Base-by-base conservation (phyloP, 176 grass and related monocot species). In the Cocos nucifera region DNA sequence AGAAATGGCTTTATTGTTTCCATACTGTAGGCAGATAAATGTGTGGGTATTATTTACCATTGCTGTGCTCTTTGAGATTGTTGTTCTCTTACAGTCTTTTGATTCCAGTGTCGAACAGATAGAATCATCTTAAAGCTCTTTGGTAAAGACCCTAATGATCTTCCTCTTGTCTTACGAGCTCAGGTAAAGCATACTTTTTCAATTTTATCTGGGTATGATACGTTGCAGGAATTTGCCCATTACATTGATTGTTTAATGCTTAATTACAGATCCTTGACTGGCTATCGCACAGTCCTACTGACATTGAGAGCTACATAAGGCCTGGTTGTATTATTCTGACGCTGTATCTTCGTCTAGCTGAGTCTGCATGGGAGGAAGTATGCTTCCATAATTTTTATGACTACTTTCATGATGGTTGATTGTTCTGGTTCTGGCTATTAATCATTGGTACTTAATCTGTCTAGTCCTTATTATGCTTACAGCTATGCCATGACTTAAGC, bases 291-390 rank as follows among this genome's bases (percentile, higher is more conserved):
- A 89, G 32, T 25, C 91, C 91, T 65, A 85, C 66, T 62, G 91
- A 90, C 48, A 75, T 96, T 71, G 91, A 96, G 50, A 96, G 91
- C 71, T 90, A 90, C 69, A 90, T 96, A n/a, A 90, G 78, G 75
- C 91, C 91, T 51, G 91, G 91, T 14, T 96, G 91, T 71, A 71
- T 96, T 22, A 84, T 96, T 87, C 70, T 96, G 66, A 90, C 86
- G 44, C 49, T 96, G 63, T 96, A 96, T 58, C 72, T 96, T 59
- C 75, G 72, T 28, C 76, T 90, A 65, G 49, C 86, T 62, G 75
- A 87, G 65, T 96, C 77, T 77, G 71, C 77, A 69, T 96, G 86
- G 86, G 63, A 87, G 22, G 54, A 93, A 73, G 88, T 93, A 84
- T 19, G 49, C 53, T 50, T 57, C 57, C 6, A 10, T 28, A 44